phyloP scores from a whole-genome alignment of 2,329 filamentous ascomycete species.

The Penicillium sp. region DNA sequence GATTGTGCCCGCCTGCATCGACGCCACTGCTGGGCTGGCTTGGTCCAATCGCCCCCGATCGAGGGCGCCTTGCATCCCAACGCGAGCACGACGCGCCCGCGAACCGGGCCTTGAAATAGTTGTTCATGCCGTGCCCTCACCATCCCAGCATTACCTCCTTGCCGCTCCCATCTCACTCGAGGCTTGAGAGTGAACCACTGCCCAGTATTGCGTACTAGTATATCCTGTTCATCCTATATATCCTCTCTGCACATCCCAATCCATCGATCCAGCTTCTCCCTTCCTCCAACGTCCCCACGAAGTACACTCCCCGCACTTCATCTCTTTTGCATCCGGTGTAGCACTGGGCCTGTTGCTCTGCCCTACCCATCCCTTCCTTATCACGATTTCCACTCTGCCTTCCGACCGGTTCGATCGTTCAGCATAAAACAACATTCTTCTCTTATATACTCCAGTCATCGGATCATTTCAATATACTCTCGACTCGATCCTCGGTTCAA shows the following conservation, averaged over 20 bases:
- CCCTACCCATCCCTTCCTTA: background rate
- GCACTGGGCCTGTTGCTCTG: background rate
- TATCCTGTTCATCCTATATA: conserved; percentile 1
- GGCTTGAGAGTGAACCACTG: background rate
- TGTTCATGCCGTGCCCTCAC: conserved; percentile 10
- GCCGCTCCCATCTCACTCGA: background rate
- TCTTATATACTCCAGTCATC: background rate
- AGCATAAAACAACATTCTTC: background rate
- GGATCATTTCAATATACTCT: background rate
- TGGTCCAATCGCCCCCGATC: conserved; percentile 12
- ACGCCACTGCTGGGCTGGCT: conserved; percentile 13
- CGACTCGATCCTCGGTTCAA: background rate
- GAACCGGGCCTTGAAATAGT: conserved; percentile 22
- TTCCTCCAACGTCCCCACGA: background rate
- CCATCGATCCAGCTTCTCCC: background rate
- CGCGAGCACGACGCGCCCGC: conserved; percentile 21
- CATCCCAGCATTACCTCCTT: conserved; percentile 2
- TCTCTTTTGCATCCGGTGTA: background rate
- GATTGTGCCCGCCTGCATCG: conserved; percentile 15
- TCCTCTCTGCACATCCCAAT: background rate
- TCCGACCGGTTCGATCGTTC: background rate
- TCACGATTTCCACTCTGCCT: background rate
- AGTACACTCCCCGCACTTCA: background rate
- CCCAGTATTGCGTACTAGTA: background rate
- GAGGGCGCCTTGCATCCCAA: conserved; percentile 23